Evolutionary conservation across 108 stramenopile species (phyloP).

Genomic region (Nitzschia sp.): DNA sequence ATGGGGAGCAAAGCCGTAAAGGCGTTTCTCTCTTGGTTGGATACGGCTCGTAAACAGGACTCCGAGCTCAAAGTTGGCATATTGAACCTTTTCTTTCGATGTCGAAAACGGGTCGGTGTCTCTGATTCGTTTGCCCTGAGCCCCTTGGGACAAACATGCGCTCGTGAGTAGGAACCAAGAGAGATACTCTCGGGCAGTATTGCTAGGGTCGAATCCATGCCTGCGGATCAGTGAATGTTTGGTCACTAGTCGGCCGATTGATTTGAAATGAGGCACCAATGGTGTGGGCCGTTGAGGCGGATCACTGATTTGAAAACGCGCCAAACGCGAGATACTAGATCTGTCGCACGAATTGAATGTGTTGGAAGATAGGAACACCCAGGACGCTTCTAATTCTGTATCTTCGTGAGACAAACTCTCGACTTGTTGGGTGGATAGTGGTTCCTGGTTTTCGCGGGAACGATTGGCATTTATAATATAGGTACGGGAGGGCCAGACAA

Average conservation of each 20-base stretch:
- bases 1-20: slow-evolving; percentile 65
- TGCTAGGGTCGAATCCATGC: not conserved
- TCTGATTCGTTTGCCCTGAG: slow-evolving; percentile 60
- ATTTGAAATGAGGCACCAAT: slow-evolving; percentile 70
- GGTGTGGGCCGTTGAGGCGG: slow-evolving; percentile 16
- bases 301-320: slow-evolving; percentile 39
- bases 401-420: not conserved
- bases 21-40: slow-evolving; percentile 16
- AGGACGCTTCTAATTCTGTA: not conserved
- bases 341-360: slow-evolving; percentile 62
- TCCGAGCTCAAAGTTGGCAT: slow-evolving; percentile 84
- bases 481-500: slow-evolving; percentile 74
- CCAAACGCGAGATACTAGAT: slow-evolving; percentile 61
- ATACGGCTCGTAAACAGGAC: slow-evolving; percentile 64
- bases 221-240: slow-evolving; percentile 20
- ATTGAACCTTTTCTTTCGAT: slow-evolving; percentile 40
- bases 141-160: slow-evolving; percentile 78
- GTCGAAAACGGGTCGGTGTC: slow-evolving; percentile 11
- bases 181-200: slow-evolving; percentile 39
- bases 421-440: not conserved
- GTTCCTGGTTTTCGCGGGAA: not conserved
- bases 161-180: slow-evolving; percentile 80
- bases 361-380: slow-evolving; percentile 65
- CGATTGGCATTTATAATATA: slow-evolving; percentile 24
- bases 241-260: slow-evolving; percentile 57